Percentiles rank a stretch among this genome's conserved stretches.
phyloP scores from a whole-genome alignment of 768 basidiomycete species.

The Phaffia australis region DNA sequence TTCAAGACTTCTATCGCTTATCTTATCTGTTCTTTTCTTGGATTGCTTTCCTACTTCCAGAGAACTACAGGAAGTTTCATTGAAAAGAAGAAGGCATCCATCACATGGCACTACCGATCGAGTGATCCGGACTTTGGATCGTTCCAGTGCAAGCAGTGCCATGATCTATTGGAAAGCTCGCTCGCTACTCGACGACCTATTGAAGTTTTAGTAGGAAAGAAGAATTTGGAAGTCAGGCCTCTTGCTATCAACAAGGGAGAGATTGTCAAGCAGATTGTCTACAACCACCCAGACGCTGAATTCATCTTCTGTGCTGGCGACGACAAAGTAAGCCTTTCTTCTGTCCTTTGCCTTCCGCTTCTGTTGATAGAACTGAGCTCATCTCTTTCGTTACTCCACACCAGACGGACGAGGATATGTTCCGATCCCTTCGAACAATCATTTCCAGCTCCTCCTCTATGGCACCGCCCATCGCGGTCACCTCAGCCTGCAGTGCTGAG shows the following conservation, averaged over 20 bases:
- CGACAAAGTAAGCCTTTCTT: constrained; percentile 58
- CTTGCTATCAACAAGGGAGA: constrained; percentile 97
- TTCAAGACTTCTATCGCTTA: constrained; percentile 6
- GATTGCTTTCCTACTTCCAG: constrained; percentile 36
- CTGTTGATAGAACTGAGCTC: too few relatives aligned
- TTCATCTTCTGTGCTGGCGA: constrained; percentile 97
- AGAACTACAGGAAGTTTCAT: constrained; percentile 92
- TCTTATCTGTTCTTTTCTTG: neutral
- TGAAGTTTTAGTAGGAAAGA: constrained; percentile 94
- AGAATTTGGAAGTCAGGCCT: constrained; percentile 94
- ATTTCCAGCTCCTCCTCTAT: constrained; percentile 45
- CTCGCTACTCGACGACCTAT: constrained; percentile 86
- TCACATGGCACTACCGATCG: constrained; percentile 95
- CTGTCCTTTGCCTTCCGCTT: neutral
- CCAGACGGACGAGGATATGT: constrained; percentile 98
- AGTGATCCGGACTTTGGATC: constrained; percentile 91
- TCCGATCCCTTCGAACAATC: constrained; percentile 63
- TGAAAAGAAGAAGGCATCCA: constrained; percentile 91
- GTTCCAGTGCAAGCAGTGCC: constrained; percentile 94
- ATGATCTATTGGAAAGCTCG: constrained; percentile 90
- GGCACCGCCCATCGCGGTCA: constrained; percentile 45
- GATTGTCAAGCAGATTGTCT: constrained; percentile 88
- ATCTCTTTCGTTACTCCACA: neutral
- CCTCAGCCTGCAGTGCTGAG: constrained; percentile 38
- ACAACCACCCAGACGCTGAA: constrained; percentile 84